Percentiles rank a stretch among this genome's conserved stretches.
Evolutionary conservation across 352 stramenopile genomes (phyloP).

Genomic region (Stephanocyclus meneghinianus): DNA sequence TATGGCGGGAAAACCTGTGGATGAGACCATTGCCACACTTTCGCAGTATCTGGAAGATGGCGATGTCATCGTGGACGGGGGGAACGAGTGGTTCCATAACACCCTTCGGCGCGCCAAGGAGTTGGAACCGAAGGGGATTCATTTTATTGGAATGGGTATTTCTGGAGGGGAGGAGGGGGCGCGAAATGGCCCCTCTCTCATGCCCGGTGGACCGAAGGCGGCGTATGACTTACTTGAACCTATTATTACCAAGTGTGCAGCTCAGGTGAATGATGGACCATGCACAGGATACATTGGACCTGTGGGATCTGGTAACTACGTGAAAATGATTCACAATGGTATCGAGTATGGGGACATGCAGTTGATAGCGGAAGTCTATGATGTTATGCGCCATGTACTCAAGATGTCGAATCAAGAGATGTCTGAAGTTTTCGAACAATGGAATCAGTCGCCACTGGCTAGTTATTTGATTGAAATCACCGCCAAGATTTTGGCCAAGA

Average conservation of each 20-base stretch:
- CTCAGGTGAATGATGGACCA: slow-evolving; percentile 90
- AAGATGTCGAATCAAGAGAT: slow-evolving; percentile 78
- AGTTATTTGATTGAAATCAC: slow-evolving; percentile 99
- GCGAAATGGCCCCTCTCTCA: slow-evolving; percentile 96
- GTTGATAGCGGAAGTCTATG: slow-evolving; percentile 97
- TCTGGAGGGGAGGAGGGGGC: slow-evolving; percentile 97
- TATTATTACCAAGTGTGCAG: slow-evolving; percentile 96
- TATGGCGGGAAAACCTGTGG: slow-evolving; percentile 93
- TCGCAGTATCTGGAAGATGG: slow-evolving; percentile 88
- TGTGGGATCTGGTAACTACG: slow-evolving; percentile 97
- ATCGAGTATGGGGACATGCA: slow-evolving; percentile 99
- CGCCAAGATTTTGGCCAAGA: slow-evolving; percentile 93
- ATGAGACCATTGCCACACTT: slow-evolving; percentile 85
- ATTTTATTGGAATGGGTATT: slow-evolving; percentile 98
- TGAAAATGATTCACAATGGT: slow-evolving; percentile 99
- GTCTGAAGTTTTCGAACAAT: slow-evolving; percentile 88
- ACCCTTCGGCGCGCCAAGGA: slow-evolving; percentile 90
- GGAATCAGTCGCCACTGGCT: slow-evolving; percentile 95
- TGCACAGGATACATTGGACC: slow-evolving; percentile 97
- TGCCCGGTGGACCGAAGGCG: slow-evolving; percentile 94
- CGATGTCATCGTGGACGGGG: slow-evolving; percentile 98
- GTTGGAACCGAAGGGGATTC: slow-evolving; percentile 92
- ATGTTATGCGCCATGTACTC: slow-evolving; percentile 84
- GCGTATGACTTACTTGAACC: slow-evolving; percentile 95
- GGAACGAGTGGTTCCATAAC: slow-evolving; percentile 99